Percentiles rank a stretch among this genome's conserved stretches.
Conservation (phyloP, 768 basidiomycete species). For the Mycena alexandri region DNA sequence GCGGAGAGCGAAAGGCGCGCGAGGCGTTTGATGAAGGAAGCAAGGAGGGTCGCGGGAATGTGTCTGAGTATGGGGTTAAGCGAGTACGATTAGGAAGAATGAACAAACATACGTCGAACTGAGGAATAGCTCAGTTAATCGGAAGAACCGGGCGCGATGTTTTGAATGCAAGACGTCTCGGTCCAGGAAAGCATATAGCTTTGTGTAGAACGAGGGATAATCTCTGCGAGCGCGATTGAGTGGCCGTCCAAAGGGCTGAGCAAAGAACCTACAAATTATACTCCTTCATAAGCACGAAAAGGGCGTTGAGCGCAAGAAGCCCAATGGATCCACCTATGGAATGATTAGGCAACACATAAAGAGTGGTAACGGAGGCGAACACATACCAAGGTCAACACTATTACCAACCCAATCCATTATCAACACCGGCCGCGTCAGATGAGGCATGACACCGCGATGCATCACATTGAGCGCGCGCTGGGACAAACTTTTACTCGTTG, state of each 20-base stretch:
- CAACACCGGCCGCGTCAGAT: slow-evolving; percentile 80
- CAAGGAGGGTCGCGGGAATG: slow-evolving; percentile 90
- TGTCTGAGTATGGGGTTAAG: slow-evolving; percentile 58
- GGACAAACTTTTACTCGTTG: slow-evolving; percentile 56
- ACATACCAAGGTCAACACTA: slow-evolving; percentile 84
- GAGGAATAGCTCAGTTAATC: slow-evolving; percentile 90
- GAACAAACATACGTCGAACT: slow-evolving; percentile 81
- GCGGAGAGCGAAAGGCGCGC: slow-evolving; percentile 86
- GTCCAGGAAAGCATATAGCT: slow-evolving; percentile 91
- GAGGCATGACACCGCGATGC: slow-evolving; percentile 87
- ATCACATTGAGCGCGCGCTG: slow-evolving; percentile 79
- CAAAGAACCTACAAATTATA: slow-evolving; percentile 83
- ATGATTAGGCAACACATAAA: slow-evolving; percentile 14
- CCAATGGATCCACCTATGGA: slow-evolving; percentile 83
- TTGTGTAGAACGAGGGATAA: slow-evolving; percentile 95
- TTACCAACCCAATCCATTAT: slow-evolving; percentile 94
- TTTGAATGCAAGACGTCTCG: slow-evolving; percentile 91
- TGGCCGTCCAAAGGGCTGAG: slow-evolving; percentile 15
- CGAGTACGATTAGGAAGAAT: slow-evolving; percentile 15
- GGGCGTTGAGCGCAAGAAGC: slow-evolving; percentile 89
- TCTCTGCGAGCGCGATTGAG: slow-evolving; percentile 66
- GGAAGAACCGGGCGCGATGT: slow-evolving; percentile 95
- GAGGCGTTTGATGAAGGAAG: slow-evolving; percentile 94
- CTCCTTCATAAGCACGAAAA: slow-evolving; percentile 91
- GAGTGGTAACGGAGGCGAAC: neutral